Evolutionary conservation across 75 land plant species (phyloP).

Genomic region (Ceratopteris richardii): DNA sequence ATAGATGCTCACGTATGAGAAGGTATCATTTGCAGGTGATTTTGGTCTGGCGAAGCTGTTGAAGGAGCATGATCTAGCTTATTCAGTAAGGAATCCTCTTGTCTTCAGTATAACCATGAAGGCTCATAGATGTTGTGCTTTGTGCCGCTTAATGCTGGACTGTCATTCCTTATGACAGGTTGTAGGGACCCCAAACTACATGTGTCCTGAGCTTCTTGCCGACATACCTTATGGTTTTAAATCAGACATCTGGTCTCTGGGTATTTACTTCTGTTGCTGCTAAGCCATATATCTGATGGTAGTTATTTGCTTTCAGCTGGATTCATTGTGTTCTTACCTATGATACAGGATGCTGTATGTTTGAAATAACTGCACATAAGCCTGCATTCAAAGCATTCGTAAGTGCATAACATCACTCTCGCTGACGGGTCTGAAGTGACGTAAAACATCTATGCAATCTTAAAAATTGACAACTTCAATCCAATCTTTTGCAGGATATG

Average conservation of each 20-base stretch:
- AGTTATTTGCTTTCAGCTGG: too few species aligned
- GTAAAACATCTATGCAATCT: too few species aligned
- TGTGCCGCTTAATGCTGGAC: background rate
- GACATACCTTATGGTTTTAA: constrained; percentile 42
- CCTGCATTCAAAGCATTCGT: constrained; percentile 45
- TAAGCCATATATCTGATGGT: too few species aligned
- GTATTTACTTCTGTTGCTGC: constrained; percentile 1
- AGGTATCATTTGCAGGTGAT: constrained; percentile 20
- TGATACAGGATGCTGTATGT: constrained; percentile 35
- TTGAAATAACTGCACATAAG: constrained; percentile 35
- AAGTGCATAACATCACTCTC: constrained; percentile 4
- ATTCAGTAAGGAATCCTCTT: constrained; percentile 14
- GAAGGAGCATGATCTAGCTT: constrained; percentile 28
- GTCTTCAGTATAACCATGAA: too few species aligned
- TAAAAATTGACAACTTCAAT: too few species aligned
- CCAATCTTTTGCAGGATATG: constrained; percentile 41
- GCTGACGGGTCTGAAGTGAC: too few species aligned
- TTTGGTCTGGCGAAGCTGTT: constrained; percentile 39
- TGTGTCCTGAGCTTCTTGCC: constrained; percentile 38
- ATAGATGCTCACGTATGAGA: background rate
- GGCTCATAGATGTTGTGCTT: background rate
- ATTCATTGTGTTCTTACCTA: background rate
- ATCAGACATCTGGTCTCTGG: constrained; percentile 41
- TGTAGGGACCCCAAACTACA: constrained; percentile 38
- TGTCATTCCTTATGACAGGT: constrained; percentile 11